Percentiles rank a stretch among this genome's conserved stretches.
Conservation (phyloP, 768 basidiomycete species). For the Dentipellis sp. region DNA sequence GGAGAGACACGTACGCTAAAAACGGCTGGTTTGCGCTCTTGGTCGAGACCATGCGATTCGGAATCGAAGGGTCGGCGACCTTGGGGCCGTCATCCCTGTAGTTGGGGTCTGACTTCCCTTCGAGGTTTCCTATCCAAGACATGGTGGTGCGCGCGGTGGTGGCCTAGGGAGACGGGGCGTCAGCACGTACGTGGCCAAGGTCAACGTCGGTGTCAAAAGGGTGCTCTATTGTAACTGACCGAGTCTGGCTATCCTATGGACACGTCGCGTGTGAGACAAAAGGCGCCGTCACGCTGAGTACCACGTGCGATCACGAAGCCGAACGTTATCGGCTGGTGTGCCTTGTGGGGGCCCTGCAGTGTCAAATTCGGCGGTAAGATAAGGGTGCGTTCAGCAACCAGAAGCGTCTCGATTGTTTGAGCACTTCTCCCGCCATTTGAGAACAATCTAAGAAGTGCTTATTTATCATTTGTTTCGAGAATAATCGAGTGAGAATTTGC, state of each 20-base stretch:
- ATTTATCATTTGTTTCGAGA: no score
- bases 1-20: conserved; percentile 51
- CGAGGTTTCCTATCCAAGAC: conserved; percentile 57
- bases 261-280: conserved; percentile 1
- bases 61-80: conserved; percentile 54
- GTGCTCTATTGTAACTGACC: neutral
- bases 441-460: no score
- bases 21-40: conserved; percentile 85
- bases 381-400: no score
- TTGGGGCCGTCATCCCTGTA: conserved; percentile 33
- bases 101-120: conserved; percentile 22
- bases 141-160: conserved; percentile 25
- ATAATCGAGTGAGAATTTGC: no score
- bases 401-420: no score
- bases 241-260: neutral
- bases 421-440: no score
- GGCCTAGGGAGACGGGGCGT: neutral
- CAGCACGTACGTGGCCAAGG: neutral
- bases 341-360: no score
- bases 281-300: neutral
- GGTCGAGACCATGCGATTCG: conserved; percentile 62
- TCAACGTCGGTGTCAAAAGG: no score
- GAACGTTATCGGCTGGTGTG: no score
- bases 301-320: no score
- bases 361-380: no score